Base-by-base conservation (phyloP, 371 early-diverging fungal genomes). In the Mucor circinelloides region DNA sequence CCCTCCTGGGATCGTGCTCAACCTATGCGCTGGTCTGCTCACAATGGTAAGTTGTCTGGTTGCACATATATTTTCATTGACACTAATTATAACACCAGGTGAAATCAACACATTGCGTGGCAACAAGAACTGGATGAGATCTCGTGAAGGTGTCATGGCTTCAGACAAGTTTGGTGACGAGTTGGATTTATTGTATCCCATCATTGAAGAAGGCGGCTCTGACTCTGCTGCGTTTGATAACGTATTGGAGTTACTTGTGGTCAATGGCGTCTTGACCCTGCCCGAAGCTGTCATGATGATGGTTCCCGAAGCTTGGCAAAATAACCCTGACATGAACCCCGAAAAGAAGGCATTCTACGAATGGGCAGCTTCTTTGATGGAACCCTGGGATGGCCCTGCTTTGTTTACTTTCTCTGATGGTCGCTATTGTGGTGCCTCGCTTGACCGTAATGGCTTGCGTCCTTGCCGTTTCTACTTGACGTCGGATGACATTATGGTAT, bases 111-210 rank as follows among this genome's bases (percentile, higher is more conserved):
- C 99, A 3, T 85, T 98, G 31, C 91, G 96, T 60, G 99, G 99
- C 40, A 98, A 98, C 87, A 97, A 95, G 80, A 97, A 97, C 85
- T 97, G 97, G 97, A 97, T 97, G 97, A 90, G 96, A 28, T 95
- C 99, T 46, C 91, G 97, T 52, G 97, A 97, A 80, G 97, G 98
- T 58, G 88, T 95, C 68, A 92, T 98, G 89, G 76, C 85, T 52
- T 93, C 93, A 10, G 87, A 84, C 42, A 86, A 85, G 36, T 96
- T 97, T 79, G 91, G 90, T 60, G 71, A 83, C 3, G 90, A 93
- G 28, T 78, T 98, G 2, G 90, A 94, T 46, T 70, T 89, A 62
- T 85, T 96, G 7, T 97, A 91, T 78, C 99, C 99, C 9, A 94
- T 97, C 60, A 93, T 97, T 68, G 97, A 97, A 81, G 94, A 94